A percentile compares a stretch with the other conserved stretches of the same genome.
phyloP scores from a whole-genome alignment of 768 basidiomycete species.

The Russula lepida region DNA sequence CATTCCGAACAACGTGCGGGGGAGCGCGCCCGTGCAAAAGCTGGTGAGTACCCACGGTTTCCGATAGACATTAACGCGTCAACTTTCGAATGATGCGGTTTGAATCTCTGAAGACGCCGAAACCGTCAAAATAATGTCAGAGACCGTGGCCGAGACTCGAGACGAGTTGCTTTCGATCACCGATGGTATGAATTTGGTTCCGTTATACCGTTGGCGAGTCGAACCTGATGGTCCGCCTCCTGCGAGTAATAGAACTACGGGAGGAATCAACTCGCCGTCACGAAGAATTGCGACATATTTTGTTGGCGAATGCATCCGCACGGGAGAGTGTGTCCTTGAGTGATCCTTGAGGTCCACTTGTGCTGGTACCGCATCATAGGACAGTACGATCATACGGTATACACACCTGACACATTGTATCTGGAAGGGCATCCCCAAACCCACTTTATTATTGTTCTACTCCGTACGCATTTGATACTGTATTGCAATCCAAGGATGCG shows the following conservation, averaged over 20 bases:
- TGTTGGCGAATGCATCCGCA: conserved; percentile 20
- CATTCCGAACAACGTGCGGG: conserved; percentile 4
- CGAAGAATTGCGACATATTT: conserved; percentile 14
- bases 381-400: too few species aligned
- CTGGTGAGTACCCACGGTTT: conserved; percentile 3
- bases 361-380: background rate
- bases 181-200: background rate
- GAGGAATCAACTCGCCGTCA: conserved; percentile 18
- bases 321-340: conserved; percentile 17
- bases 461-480: too few species aligned
- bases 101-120: background rate
- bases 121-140: conserved; percentile 1
- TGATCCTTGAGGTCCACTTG: background rate
- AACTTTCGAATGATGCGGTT: background rate
- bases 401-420: too few species aligned
- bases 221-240: background rate
- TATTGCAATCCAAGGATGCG: too few species aligned
- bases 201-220: background rate
- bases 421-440: background rate
- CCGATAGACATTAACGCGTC: background rate
- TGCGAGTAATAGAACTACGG: conserved; percentile 4
- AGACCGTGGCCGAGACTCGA: conserved; percentile 3
- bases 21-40: background rate
- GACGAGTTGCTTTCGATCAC: conserved; percentile 1
- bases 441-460: too few species aligned